phyloP scores from a whole-genome alignment of 176 grass and related monocot genomes.

The Oryza punctata region DNA sequence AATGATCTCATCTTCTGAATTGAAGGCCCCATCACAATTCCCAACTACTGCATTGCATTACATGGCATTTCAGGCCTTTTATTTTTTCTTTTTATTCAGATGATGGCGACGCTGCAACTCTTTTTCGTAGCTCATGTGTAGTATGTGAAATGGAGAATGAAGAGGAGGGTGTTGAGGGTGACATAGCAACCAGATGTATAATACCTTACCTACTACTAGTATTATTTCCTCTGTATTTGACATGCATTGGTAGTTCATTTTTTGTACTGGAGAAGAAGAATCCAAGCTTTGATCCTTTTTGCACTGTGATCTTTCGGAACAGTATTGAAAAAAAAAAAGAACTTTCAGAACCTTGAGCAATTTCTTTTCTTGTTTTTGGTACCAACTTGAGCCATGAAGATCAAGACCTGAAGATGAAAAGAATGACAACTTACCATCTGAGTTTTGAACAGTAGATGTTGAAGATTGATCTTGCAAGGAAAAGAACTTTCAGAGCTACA shows the following conservation, averaged over 20 bases:
- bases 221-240: slow-evolving; percentile 8
- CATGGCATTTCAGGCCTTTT: not conserved
- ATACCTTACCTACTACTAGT: not conserved
- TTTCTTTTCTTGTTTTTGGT: not conserved
- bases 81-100: no score
- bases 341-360: not conserved
- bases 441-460: not conserved
- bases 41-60: not conserved
- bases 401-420: not conserved
- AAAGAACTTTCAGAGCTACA: not conserved
- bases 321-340: no score
- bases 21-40: not conserved
- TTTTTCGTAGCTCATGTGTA: not conserved
- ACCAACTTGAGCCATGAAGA: not conserved
- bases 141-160: not conserved
- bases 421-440: not conserved
- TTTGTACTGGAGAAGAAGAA: not conserved
- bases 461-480: not conserved
- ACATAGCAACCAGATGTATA: slow-evolving; percentile 24
- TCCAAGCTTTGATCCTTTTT: not conserved
- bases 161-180: slow-evolving; percentile 3
- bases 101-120: slow-evolving; percentile 50
- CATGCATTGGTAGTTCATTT: not conserved
- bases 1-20: not conserved
- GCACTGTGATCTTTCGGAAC: no score